A percentile compares a stretch with the other conserved stretches of the same genome.
Conservation (phyloP, 2,329 filamentous ascomycete genomes). For the Fusarium compactum region DNA sequence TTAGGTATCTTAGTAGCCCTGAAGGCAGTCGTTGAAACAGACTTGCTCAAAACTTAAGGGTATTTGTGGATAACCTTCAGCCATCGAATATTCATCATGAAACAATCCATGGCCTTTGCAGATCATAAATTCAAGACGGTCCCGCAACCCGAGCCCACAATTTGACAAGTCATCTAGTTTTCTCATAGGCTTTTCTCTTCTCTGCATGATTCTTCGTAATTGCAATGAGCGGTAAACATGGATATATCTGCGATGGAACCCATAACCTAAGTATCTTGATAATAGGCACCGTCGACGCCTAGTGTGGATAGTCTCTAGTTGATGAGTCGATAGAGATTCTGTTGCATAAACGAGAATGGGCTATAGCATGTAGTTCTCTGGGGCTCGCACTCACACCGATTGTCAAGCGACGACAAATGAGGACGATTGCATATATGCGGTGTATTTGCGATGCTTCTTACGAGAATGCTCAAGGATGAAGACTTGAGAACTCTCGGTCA, state of each 20-base stretch:
- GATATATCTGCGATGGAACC: neutral
- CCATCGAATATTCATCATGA: conserved; percentile 21
- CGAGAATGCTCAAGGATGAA: neutral
- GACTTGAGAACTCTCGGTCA: neutral
- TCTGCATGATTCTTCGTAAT: neutral
- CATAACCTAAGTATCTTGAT: neutral
- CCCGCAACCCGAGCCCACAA: conserved; percentile 21
- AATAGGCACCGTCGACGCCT: neutral
- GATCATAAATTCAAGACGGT: conserved; percentile 25
- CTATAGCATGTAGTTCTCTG: neutral
- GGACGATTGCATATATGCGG: neutral
- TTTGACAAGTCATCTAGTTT: conserved; percentile 9
- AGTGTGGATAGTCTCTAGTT: neutral
- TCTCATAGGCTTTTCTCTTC: conserved; percentile 6
- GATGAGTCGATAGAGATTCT: neutral
- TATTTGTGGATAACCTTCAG: conserved; percentile 11
- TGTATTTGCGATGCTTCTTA: neutral
- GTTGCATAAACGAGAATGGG: neutral
- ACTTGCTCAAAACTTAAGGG: conserved; percentile 17
- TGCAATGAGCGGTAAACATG: neutral
- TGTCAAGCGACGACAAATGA: neutral
- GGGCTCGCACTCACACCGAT: neutral
- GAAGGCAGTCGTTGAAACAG: neutral
- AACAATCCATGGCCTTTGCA: conserved; percentile 19
- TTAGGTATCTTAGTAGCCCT: neutral